phyloP scores from a whole-genome alignment of 495 filamentous ascomycete genomes.

The Apiosordaria backusii region DNA sequence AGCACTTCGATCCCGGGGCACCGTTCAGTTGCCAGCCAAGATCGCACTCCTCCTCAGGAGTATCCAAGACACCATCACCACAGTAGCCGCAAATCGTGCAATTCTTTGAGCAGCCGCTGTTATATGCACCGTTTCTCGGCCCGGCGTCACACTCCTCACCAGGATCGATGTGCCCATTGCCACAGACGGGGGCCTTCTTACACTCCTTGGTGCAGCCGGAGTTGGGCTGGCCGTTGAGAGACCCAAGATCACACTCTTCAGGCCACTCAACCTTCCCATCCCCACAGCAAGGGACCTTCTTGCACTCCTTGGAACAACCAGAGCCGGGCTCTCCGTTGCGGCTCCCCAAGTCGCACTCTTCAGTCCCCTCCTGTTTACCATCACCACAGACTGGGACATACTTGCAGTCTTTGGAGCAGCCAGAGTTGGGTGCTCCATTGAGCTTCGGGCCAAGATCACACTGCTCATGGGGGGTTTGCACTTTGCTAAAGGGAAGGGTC shows the following conservation, averaged over 20 bases:
- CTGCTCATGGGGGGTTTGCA: constrained; percentile 14
- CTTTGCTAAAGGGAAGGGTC: constrained; percentile 5
- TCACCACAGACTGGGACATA: constrained; percentile 4
- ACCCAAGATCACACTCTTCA: constrained; percentile 19
- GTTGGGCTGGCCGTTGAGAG: constrained; percentile 13
- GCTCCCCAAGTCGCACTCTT: constrained; percentile 16
- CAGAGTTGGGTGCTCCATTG: constrained; percentile 7
- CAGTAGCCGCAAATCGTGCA: constrained; percentile 26
- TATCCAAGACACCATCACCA: constrained; percentile 21
- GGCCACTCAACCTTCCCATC: constrained; percentile 16
- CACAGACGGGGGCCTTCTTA: constrained; percentile 16
- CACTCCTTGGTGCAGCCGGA: constrained; percentile 18
- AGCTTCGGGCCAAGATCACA: constrained; percentile 16
- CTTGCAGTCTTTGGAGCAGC: constrained; percentile 11
- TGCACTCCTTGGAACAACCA: constrained; percentile 17
- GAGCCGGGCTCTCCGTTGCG: constrained; percentile 17
- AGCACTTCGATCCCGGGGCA: constrained; percentile 14
- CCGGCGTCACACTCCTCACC: constrained; percentile 25
- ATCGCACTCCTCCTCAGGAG: constrained; percentile 19
- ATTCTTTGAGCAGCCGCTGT: constrained; percentile 19
- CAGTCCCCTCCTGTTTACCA: background rate
- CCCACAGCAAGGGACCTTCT: constrained; percentile 16
- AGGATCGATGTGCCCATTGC: constrained; percentile 18
- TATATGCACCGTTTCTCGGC: constrained; percentile 17
- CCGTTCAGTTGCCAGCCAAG: constrained; percentile 23